These are phyloP conservation scores for Syzygium aromaticum DNA, from an alignment of 345 rosid genomes.

Conservation along the genomic window DNA sequence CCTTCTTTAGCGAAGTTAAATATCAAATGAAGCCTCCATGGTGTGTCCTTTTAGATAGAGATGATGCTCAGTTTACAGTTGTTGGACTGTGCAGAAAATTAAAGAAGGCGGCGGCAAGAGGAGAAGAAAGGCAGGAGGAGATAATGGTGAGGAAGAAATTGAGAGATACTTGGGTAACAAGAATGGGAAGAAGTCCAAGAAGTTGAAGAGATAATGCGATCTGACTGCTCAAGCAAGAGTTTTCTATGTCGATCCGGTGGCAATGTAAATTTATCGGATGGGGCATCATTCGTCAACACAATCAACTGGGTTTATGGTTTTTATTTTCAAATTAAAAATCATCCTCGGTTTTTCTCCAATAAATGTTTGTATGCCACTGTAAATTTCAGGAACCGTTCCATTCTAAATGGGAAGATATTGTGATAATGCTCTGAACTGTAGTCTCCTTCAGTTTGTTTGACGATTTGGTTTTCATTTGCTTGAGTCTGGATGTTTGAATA, in stretches of 20 bases:
- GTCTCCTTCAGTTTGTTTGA: background rate
- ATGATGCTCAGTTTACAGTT: background rate
- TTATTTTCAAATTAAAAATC: background rate
- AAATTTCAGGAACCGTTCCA: background rate
- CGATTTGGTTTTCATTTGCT: background rate
- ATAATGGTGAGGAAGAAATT: slow-evolving; percentile 47
- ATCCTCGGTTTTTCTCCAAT: background rate
- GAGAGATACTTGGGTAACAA: slow-evolving; percentile 40
- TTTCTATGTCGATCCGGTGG: background rate
- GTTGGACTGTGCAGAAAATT: slow-evolving; percentile 31
- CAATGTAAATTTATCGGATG: background rate
- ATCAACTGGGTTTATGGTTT: background rate
- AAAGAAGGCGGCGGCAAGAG: slow-evolving; percentile 43
- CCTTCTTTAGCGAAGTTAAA: background rate
- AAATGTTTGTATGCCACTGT: background rate
- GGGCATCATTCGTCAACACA: background rate
- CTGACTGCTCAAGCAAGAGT: background rate
- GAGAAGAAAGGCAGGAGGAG: slow-evolving; percentile 26
- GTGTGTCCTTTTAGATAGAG: background rate
- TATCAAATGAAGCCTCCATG: background rate
- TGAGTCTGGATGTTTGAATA: background rate
- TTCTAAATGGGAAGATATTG: background rate
- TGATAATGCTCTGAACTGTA: background rate
- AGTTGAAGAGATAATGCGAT: slow-evolving; percentile 17
- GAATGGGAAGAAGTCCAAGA: slow-evolving; percentile 35